These are phyloP conservation scores for Daldinia concentrica DNA, from an alignment of 495 filamentous ascomycete genomes.

Conservation along the genomic window DNA sequence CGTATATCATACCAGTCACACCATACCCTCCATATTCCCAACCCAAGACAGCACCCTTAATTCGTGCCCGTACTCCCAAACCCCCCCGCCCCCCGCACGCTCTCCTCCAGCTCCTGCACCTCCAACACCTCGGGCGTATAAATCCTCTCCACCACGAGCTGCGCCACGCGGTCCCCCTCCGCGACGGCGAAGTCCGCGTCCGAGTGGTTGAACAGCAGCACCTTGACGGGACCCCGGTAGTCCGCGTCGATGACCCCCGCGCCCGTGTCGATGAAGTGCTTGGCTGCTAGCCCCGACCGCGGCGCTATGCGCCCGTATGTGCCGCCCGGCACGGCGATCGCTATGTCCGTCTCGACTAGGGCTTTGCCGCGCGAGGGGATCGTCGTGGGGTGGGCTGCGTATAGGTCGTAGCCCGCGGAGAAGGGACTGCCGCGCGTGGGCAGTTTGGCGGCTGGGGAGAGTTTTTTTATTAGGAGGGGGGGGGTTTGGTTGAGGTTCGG, in stretches of 20 bases:
- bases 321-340: conserved; percentile 84
- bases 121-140: conserved; percentile 89
- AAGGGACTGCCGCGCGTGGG: conserved; percentile 90
- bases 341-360: conserved; percentile 88
- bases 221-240: conserved; percentile 92
- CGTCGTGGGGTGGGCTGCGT: conserved; percentile 72
- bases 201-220: conserved; percentile 91
- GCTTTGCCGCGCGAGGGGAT: conserved; percentile 85
- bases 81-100: conserved; percentile 86
- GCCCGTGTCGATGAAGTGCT: conserved; percentile 93
- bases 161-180: conserved; percentile 88
- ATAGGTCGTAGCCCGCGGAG: conserved; percentile 93
- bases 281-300: conserved; percentile 87
- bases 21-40: background rate
- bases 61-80: conserved; percentile 88
- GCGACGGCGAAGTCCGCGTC: conserved; percentile 84
- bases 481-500: conserved; percentile 53
- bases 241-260: conserved; percentile 98
- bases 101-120: conserved; percentile 88
- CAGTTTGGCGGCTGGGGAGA: conserved; percentile 73
- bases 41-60: conserved; percentile 30
- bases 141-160: conserved; percentile 93
- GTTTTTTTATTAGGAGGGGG: conserved; percentile 84
- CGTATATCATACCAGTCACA: background rate
- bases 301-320: conserved; percentile 95